Evolutionary conservation across 352 stramenopile genomes (phyloP).

Genomic region (Phytophthora tentaculata): DNA sequence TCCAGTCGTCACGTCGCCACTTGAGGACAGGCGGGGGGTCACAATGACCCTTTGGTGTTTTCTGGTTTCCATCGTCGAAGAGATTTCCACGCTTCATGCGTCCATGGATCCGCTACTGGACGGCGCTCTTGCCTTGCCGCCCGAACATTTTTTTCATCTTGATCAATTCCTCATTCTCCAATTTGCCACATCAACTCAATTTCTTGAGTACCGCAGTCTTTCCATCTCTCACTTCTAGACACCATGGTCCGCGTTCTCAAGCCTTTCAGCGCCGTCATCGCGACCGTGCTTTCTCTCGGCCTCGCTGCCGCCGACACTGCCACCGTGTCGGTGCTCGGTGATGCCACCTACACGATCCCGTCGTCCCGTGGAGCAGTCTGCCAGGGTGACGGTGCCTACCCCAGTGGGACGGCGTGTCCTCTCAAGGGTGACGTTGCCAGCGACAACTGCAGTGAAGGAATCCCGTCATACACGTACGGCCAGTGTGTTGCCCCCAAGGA

Average conservation of each 20-base stretch:
- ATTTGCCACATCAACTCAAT: conserved; percentile 37
- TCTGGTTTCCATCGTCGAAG: conserved; percentile 7
- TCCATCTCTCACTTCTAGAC: conserved; percentile 3
- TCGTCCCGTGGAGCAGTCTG: conserved; percentile 27
- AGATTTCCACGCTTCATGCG: conserved; percentile 5
- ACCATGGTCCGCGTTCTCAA: conserved; percentile 37
- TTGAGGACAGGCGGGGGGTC: conserved; percentile 31
- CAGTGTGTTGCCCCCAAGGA: conserved; percentile 41
- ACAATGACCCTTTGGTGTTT: conserved; percentile 2
- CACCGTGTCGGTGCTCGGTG: conserved; percentile 44
- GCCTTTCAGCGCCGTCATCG: conserved; percentile 29
- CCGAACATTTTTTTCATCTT: background rate
- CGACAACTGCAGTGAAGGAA: conserved; percentile 31
- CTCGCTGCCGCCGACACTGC: conserved; percentile 18
- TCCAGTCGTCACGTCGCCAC: conserved; percentile 23
- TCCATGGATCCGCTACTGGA: background rate
- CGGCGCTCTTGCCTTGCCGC: background rate
- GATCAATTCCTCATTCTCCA: conserved; percentile 29
- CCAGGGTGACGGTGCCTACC: conserved; percentile 14
- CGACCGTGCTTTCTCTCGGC: conserved; percentile 21
- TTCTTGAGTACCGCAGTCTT: conserved; percentile 31
- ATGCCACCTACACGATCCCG: conserved; percentile 46
- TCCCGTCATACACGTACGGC: conserved; percentile 47
- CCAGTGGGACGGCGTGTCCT: conserved; percentile 36
- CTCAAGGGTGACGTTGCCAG: conserved; percentile 38